phyloP scores from a whole-genome alignment of 192 early-diverging fungal species.

The Entophlyctis luteolus region DNA sequence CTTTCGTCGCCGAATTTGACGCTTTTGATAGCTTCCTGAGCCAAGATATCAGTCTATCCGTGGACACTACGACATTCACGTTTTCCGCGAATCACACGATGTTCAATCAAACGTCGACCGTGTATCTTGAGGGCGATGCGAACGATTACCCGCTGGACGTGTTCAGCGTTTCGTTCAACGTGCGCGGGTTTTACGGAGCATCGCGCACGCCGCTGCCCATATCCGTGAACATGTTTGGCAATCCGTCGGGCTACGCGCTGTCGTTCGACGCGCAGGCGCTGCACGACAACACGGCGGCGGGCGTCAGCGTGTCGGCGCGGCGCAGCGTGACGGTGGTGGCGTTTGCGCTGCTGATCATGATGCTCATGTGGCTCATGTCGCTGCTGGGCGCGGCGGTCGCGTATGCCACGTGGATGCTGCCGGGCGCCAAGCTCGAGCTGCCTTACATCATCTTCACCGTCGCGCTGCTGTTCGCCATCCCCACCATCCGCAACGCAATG shows the following conservation, averaged over 20 bases:
- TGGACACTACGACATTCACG: too few relatives aligned
- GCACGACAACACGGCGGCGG: background rate
- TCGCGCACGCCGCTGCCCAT: background rate
- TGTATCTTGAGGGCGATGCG: background rate
- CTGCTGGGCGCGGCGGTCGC: background rate
- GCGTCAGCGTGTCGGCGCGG: background rate
- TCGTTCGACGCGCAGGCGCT: background rate
- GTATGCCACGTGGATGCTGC: background rate
- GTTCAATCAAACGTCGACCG: too few relatives aligned
- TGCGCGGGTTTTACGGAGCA: background rate
- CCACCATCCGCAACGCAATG: conserved; percentile 16
- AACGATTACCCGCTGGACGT: conserved; percentile 3
- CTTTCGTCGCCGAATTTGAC: too few relatives aligned
- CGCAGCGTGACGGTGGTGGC: background rate
- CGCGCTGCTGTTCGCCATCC: conserved; percentile 11
- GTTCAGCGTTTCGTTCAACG: background rate
- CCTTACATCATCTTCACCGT: background rate
- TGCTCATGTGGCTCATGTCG: conserved; percentile 1
- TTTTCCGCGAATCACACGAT: too few relatives aligned
- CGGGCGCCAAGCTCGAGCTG: background rate
- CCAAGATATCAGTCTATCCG: too few relatives aligned
- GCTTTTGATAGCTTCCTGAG: too few relatives aligned
- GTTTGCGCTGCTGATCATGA: conserved; percentile 8
- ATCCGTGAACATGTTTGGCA: background rate
- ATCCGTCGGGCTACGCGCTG: background rate